Conservation (phyloP, 1,284 basidiomycete genomes). For the Anthracocystis setariae region DNA sequence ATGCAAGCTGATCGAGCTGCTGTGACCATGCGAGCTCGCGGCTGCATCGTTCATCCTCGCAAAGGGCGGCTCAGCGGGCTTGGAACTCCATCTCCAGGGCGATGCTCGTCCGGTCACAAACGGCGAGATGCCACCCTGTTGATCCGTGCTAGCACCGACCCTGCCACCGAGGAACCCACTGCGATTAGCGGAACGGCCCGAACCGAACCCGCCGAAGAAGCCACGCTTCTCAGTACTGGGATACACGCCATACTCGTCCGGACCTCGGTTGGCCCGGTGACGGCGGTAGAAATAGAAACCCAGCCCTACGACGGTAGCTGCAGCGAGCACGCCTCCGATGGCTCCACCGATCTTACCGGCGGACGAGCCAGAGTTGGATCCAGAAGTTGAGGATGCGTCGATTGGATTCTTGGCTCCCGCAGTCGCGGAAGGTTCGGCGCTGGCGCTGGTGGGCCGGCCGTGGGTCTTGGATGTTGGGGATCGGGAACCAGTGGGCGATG, state of each 20-base stretch:
- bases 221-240: conserved; percentile 21
- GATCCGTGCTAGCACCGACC: conserved; percentile 27
- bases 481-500: conserved; percentile 10
- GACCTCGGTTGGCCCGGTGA: conserved; percentile 17
- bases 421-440: conserved; percentile 10
- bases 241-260: conserved; percentile 43
- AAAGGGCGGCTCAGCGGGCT: conserved; percentile 4
- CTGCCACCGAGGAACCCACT: conserved; percentile 6
- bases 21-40: conserved; percentile 17
- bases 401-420: background rate
- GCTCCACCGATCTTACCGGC: conserved; percentile 30
- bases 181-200: conserved; percentile 15
- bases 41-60: background rate
- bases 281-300: conserved; percentile 16
- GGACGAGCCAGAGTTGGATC: conserved; percentile 7
- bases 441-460: background rate
- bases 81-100: conserved; percentile 26
- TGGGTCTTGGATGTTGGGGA: conserved; percentile 22
- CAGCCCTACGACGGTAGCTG: conserved; percentile 14
- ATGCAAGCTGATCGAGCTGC: conserved; percentile 39
- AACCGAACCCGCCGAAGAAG: conserved; percentile 31
- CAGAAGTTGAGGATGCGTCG: background rate
- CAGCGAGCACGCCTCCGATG: conserved; percentile 25
- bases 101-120: conserved; percentile 31
- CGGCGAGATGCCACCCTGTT: conserved; percentile 41